Conservation (phyloP, 495 filamentous ascomycete species). For the Penicillium maclennaniae region DNA sequence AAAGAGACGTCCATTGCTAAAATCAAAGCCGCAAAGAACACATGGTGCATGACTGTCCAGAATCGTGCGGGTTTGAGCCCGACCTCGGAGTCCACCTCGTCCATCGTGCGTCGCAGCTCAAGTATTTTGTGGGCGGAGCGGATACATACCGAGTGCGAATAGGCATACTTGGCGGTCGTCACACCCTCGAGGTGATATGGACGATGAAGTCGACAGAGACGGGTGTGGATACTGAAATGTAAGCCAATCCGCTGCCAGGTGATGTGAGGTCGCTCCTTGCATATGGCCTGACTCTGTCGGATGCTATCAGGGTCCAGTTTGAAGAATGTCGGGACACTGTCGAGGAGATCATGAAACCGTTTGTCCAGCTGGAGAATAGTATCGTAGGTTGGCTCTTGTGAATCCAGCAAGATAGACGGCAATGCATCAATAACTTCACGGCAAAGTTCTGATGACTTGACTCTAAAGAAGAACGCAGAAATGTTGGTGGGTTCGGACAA, state of each 20-base stretch:
- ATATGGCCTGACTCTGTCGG: conserved; percentile 16
- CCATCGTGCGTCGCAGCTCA: conserved; percentile 25
- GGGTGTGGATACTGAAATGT: conserved; percentile 24
- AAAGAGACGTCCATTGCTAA: conserved; percentile 30
- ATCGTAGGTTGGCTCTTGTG: conserved; percentile 19
- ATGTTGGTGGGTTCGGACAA: conserved; percentile 20
- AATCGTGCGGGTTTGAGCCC: conserved; percentile 16
- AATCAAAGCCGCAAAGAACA: conserved; percentile 28
- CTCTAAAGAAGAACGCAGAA: conserved; percentile 22
- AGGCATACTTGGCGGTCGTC: conserved; percentile 25
- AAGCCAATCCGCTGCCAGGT: conserved; percentile 18
- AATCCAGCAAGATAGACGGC: conserved; percentile 19
- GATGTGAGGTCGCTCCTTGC: conserved; percentile 24
- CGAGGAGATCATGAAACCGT: conserved; percentile 16
- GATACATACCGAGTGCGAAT: conserved; percentile 25
- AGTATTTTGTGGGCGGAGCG: conserved; percentile 26
- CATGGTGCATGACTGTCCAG: conserved; percentile 26
- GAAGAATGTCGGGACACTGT: conserved; percentile 21
- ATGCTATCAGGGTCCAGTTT: conserved; percentile 19
- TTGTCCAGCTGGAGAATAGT: conserved; percentile 22
- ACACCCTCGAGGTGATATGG: conserved; percentile 26
- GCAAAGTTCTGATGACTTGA: conserved; percentile 22
- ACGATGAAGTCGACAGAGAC: conserved; percentile 30
- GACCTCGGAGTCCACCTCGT: conserved; percentile 13
- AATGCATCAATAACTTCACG: conserved; percentile 29